Conservation (phyloP, 345 rosid species). For the Acer saccharum region DNA sequence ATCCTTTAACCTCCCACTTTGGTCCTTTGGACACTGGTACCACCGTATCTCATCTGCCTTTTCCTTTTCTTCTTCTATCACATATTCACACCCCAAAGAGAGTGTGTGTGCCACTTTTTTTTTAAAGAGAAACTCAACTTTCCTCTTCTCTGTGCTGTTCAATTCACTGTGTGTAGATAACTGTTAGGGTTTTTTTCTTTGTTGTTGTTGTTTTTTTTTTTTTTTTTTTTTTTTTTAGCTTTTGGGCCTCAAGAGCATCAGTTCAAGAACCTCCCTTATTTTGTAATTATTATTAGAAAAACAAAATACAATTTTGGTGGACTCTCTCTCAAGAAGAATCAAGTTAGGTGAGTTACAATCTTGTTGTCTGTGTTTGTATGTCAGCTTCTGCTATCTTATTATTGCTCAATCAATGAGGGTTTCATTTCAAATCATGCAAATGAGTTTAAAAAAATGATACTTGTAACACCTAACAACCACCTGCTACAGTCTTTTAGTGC, state of each 20-base stretch:
- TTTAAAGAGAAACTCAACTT: conserved; percentile 26
- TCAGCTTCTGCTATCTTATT: conserved; percentile 26
- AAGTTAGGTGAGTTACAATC: conserved; percentile 31
- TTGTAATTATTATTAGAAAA: neutral
- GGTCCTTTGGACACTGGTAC: conserved; percentile 33
- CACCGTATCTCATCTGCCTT: conserved; percentile 27
- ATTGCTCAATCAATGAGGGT: conserved; percentile 20
- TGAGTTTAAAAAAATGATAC: neutral
- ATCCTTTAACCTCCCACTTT: conserved; percentile 41
- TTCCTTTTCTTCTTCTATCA: neutral
- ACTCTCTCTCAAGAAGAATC: conserved; percentile 11
- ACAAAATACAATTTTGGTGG: neutral
- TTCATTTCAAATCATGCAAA: conserved; percentile 10
- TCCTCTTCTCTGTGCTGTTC: conserved; percentile 31
- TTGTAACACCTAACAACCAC: conserved; percentile 6
- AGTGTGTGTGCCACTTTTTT: neutral
- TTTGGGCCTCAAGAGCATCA: conserved; percentile 10
- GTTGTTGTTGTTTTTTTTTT: too few relatives aligned
- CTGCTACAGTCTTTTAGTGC: neutral
- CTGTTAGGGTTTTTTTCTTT: conserved; percentile 16
- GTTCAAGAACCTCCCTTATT: neutral
- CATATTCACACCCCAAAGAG: conserved; percentile 7
- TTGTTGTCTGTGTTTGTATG: conserved; percentile 28
- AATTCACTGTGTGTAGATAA: conserved; percentile 12
- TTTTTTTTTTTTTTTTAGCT: neutral